Conservation (phyloP, 83 land plant species). For the Diphasiastrum complanatum region DNA sequence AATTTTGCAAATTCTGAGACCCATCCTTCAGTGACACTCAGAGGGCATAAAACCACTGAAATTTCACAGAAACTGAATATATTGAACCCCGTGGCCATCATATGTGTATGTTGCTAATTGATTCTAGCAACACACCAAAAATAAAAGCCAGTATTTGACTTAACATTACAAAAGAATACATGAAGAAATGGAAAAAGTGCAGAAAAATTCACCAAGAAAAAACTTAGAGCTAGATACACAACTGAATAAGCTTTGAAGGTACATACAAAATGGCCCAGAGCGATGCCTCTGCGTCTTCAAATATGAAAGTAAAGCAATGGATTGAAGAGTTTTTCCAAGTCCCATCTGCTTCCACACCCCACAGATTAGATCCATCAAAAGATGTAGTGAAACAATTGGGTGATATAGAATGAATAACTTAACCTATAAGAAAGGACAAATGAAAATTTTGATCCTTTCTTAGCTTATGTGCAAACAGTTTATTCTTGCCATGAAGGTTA, state of each 20-base stretch:
- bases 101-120: too few species aligned
- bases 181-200: neutral
- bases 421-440: too few species aligned
- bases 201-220: neutral
- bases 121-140: too few species aligned
- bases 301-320: constrained; percentile 63
- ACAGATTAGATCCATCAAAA: too few species aligned
- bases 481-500: too few species aligned
- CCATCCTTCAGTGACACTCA: constrained; percentile 91
- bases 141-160: neutral
- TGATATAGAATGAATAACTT: too few species aligned
- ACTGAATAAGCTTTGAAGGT: neutral
- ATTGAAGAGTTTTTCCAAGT: constrained; percentile 85
- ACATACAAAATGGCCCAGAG: constrained; percentile 78
- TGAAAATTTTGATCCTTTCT: too few species aligned
- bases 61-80: too few species aligned
- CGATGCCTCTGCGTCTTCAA: constrained; percentile 41
- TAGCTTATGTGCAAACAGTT: too few species aligned
- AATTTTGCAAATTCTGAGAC: constrained; percentile 57
- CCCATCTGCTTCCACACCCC: constrained; percentile 56
- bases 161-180: neutral
- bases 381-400: too few species aligned
- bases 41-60: constrained; percentile 81
- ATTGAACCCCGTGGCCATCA: too few species aligned
- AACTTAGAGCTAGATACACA: too few species aligned